Percentiles rank a stretch among this genome's conserved stretches.
phyloP scores from a whole-genome alignment of 495 filamentous ascomycete species.

The Friedmanniomyces simplex region DNA sequence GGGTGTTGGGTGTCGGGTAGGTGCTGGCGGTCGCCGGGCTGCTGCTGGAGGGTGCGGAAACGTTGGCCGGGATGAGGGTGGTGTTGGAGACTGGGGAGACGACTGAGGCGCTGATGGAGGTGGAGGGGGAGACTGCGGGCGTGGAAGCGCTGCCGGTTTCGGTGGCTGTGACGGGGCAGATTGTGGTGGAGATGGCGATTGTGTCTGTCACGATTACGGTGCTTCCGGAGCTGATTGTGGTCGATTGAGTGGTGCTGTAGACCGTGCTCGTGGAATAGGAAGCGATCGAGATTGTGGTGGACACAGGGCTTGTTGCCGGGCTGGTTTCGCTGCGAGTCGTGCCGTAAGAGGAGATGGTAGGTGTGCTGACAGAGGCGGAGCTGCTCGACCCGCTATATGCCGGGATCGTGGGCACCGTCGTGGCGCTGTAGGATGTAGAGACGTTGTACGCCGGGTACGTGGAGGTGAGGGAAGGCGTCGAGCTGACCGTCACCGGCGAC shows the following conservation, averaged over 20 bases:
- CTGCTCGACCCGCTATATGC: neutral
- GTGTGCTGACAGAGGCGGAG: neutral
- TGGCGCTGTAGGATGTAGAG: neutral
- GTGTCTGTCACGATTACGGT: conserved; percentile 30
- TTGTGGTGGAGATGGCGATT: conserved; percentile 34
- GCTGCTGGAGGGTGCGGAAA: conserved; percentile 17
- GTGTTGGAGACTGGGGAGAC: conserved; percentile 4
- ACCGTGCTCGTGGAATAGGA: conserved; percentile 30
- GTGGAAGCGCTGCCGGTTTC: conserved; percentile 9
- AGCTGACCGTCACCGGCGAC: conserved; percentile 5
- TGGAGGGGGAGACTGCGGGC: neutral
- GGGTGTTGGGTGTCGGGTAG: conserved; percentile 41
- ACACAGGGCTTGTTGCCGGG: neutral
- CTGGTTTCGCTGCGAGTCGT: neutral
- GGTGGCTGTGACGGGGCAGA: conserved; percentile 18
- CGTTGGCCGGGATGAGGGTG: conserved; percentile 15
- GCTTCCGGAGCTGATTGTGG: conserved; percentile 25
- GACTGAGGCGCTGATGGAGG: neutral
- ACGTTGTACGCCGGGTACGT: neutral
- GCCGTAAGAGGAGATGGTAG: neutral
- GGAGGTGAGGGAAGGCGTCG: neutral
- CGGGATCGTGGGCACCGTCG: neutral
- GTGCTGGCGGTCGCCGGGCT: conserved; percentile 19
- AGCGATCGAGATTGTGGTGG: neutral
- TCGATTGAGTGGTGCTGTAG: conserved; percentile 27